A percentile compares a stretch with the other conserved stretches of the same genome.
phyloP scores from a whole-genome alignment of 228 moss, liverwort and hornwort genomes.

The Sphagnum fallax region DNA sequence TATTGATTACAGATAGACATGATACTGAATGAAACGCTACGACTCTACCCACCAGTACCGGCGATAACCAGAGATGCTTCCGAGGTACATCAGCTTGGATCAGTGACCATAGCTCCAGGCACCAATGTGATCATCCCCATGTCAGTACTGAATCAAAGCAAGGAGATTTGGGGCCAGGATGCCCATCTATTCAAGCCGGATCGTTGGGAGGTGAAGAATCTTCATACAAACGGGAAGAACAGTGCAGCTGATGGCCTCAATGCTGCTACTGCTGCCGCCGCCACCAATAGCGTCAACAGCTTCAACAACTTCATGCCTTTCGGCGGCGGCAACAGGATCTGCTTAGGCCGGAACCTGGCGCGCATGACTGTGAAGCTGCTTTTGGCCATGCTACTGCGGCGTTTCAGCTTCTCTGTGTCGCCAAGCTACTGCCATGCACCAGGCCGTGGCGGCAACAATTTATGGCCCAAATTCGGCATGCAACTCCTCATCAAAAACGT shows the following conservation, averaged over 20 bases:
- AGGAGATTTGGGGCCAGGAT: conserved; percentile 34
- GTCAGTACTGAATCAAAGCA: conserved; percentile 29
- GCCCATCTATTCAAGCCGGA: conserved; percentile 22
- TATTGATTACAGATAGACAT: not conserved
- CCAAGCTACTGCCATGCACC: conserved; percentile 4
- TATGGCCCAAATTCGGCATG: not conserved
- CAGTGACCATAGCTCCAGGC: conserved; percentile 24
- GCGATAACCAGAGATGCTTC: conserved; percentile 20
- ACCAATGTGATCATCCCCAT: conserved; percentile 28
- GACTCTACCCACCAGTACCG: conserved; percentile 27
- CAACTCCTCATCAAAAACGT: conserved; percentile 1
- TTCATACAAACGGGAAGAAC: not conserved
- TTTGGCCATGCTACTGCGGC: conserved; percentile 14
- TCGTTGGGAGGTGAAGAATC: conserved; percentile 14
- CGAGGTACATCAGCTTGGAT: conserved; percentile 27
- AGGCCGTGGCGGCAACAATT: not conserved
- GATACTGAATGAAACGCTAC: conserved; percentile 34
- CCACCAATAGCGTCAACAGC: conserved; percentile 2
- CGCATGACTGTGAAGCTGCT: conserved; percentile 26
- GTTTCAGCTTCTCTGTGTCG: conserved; percentile 16
- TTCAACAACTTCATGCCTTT: conserved; percentile 26
- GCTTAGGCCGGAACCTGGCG: conserved; percentile 33
- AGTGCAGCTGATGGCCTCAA: not conserved
- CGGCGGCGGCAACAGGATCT: conserved; percentile 28
- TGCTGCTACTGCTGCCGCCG: not conserved